Base-by-base conservation (phyloP, 2,329 filamentous ascomycete genomes). In the Beauveria medogensis region DNA sequence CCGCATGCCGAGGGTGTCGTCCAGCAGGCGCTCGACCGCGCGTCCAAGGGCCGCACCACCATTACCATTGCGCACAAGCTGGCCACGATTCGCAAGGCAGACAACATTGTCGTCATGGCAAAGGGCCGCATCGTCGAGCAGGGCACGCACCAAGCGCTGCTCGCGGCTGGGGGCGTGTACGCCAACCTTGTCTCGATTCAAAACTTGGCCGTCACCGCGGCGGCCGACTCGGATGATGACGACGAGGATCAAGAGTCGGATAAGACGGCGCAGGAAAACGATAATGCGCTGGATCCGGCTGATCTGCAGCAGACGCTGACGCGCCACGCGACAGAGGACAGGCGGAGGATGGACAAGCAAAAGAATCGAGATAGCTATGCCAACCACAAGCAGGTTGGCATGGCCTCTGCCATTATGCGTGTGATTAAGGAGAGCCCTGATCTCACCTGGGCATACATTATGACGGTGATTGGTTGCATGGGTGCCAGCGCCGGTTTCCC, bases 31-130 rank as follows among this genome's bases (percentile, higher is more conserved):
- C 75, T 85, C 12, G 77, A 80, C 58, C 74, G 74, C 18, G 75
- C 85, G 1, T 81, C 82, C 0, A 72, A 76, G 41, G 78, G 78
- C 26, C 76, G 84, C 30, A 88, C 85, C 0, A 87, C 84, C 0
- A 83, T 89, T 43, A 78, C 84, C 12, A 85, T 88, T 59, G 85
- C 86, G 0, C 82, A 85, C 68, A 74, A 82, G n/a, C 72, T 85
- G 78, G 65, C 71, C 12, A 72, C 71, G 0, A 69, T 72, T 16
- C 65, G 67, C 18, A 68, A 68, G 16, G 70, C 71, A 2, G 68
- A 72, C 51, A 73, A 70, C 14, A 71, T 70, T n/a, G 63, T 71
- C 28, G 68, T 71, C 55, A 66, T 70, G 65, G 62, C 66, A 8
- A 65, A 66, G 51, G 68, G 68, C 2, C 55, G 64, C 10, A 69